A percentile compares a stretch with the other conserved stretches of the same genome.
Evolutionary conservation across 1,284 basidiomycete species (phyloP).

Genomic region (Ceratobasidium sp.): DNA sequence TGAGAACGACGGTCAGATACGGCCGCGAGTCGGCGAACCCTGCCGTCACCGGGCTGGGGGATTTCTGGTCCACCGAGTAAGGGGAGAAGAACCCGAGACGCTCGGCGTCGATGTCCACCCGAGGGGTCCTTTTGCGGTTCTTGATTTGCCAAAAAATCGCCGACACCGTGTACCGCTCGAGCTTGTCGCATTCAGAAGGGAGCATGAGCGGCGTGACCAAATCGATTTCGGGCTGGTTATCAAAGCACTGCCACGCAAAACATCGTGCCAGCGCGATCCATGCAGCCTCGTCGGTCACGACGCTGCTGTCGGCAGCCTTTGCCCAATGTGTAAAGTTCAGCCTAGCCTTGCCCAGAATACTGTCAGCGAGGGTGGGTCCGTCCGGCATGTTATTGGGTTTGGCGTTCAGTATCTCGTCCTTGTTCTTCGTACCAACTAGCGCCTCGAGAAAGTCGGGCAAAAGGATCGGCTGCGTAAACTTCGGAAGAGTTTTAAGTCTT

Average conservation of each 20-base stretch:
- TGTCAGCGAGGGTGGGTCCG: background rate
- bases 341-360: background rate
- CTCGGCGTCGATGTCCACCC: background rate
- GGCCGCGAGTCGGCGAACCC: background rate
- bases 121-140: background rate
- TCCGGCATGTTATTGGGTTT: background rate
- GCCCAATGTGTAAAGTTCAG: constrained; percentile 8
- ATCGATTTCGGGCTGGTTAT: background rate
- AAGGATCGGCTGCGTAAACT: background rate
- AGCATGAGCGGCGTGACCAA: background rate
- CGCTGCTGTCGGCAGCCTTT: background rate
- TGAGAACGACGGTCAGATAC: constrained; percentile 13
- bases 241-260: background rate
- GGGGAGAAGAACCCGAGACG: background rate
- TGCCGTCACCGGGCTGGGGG: background rate
- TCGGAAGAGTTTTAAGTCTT: background rate
- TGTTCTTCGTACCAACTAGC: background rate
- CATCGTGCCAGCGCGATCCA: background rate
- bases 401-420: background rate
- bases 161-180: background rate
- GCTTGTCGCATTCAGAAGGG: background rate
- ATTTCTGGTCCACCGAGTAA: background rate
- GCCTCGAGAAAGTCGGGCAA: background rate
- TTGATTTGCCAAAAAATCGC: constrained; percentile 7
- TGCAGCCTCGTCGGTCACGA: background rate